phyloP scores from a whole-genome alignment of 2,329 filamentous ascomycete genomes.

The Diaporthe citri region DNA sequence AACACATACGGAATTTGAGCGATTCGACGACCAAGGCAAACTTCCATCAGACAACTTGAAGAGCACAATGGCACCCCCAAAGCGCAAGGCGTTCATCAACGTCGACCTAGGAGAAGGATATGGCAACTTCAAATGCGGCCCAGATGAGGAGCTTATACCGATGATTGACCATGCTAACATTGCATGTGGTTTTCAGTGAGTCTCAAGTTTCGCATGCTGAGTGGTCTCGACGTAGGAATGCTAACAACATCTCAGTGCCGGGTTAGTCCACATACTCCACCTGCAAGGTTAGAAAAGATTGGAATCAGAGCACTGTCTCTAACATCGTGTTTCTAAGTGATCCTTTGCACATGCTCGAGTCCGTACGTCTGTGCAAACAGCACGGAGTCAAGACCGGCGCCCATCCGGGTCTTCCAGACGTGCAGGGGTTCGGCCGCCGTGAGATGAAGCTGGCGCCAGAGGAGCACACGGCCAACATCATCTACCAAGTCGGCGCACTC shows the following conservation, averaged over 20 bases:
- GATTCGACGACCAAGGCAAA: constrained; percentile 11
- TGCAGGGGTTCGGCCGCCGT: constrained; percentile 73
- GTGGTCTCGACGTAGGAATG: constrained; percentile 51
- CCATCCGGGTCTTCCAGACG: constrained; percentile 74
- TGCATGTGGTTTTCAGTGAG: constrained; percentile 67
- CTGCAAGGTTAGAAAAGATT: not conserved
- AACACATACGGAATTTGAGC: constrained; percentile 10
- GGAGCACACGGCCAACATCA: constrained; percentile 67
- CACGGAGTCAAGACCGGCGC: constrained; percentile 70
- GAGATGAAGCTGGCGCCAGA: constrained; percentile 70
- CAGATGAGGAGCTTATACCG: constrained; percentile 70
- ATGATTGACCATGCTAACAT: constrained; percentile 72
- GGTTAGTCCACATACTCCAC: constrained; percentile 60
- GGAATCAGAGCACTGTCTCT: not conserved
- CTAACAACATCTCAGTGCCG: constrained; percentile 51
- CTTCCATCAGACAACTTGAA: not conserved
- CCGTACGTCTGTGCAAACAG: constrained; percentile 68
- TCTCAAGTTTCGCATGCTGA: constrained; percentile 19
- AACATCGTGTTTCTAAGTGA: constrained; percentile 65
- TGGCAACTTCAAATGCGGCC: constrained; percentile 61
- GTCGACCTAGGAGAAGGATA: constrained; percentile 61
- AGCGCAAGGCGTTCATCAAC: constrained; percentile 51
- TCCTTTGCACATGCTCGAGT: constrained; percentile 73
- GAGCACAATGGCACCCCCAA: constrained; percentile 5
- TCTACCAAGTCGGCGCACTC: constrained; percentile 75